Evolutionary conservation across 106 monocot species (phyloP), one percentile per base, ranked within the genome.

Genomic region (Gastrodia elata): DNA sequence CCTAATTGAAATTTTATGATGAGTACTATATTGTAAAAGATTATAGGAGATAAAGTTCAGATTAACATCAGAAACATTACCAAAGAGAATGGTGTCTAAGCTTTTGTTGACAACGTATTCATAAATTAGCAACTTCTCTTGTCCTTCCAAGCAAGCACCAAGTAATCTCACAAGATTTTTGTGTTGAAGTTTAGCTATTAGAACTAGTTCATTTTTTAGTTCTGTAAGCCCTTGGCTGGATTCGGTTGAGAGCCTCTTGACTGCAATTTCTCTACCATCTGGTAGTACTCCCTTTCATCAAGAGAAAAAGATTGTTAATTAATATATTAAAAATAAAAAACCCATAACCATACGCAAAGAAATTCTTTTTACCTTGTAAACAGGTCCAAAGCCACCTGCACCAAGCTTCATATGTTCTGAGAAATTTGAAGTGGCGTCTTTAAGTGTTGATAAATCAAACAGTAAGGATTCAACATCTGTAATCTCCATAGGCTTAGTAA

Each of bases 191-290:
- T 76, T 79, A 7, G 85, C 81, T 6, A 85, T 71, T 43, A 85
- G 27, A 28, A 49, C 24, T 9, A 82, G 18, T 58, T 85, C 85
- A 64, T 85, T 85, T 41, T 82, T 85, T 18, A 85, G 75, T 64
- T 85, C 85, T 14, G 56, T 40, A 1, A 69, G 34, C 0, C 85
- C 85, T 74, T 85, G 85, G 27, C 15, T 26, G 22, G 82, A 82
- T 0, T 30, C 52, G 30, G 9, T 52, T 8, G 79, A 57, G 33
- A 85, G 72, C 30, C 68, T 73, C 73, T 85, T 85, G 11, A 85
- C 85, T 44, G 85, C 85, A 58, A 85, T 79, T 69, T 76, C 73
- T 64, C 52, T 76, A 35, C 82, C 85, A 72, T 79, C 79, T 20
- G 10, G 10, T 6, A 81, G 22, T n/a, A 22, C 16, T 13, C 73